Conservation (phyloP, 106 monocot genomes). For the Hemerocallis citrina region DNA sequence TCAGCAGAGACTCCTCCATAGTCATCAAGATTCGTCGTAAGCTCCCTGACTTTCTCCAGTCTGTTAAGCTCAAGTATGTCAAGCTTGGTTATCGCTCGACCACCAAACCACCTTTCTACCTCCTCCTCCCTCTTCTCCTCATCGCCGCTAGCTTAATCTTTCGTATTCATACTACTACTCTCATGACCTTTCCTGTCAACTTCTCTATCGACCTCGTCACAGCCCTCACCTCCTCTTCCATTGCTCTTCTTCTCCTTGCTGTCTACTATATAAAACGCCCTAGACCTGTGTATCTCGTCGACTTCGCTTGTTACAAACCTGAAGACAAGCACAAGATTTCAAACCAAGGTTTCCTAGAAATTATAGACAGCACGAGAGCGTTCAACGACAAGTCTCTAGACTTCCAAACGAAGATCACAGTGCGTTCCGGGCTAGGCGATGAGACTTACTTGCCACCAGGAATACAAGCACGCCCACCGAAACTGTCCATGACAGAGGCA, state of each 20-base stretch:
- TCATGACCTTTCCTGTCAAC: slow-evolving; percentile 15
- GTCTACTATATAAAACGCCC: background rate
- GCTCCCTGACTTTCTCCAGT: slow-evolving; percentile 62
- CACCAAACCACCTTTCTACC: slow-evolving; percentile 6
- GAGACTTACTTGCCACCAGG: slow-evolving; percentile 65
- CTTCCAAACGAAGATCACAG: slow-evolving; percentile 48
- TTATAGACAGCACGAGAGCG: slow-evolving; percentile 23
- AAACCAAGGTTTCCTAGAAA: slow-evolving; percentile 30
- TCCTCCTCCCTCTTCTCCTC: slow-evolving; percentile 14
- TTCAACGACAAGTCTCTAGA: slow-evolving; percentile 38
- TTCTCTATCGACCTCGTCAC: no score
- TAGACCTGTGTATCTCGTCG: slow-evolving; percentile 29
- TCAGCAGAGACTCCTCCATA: slow-evolving; percentile 45
- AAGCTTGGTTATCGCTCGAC: slow-evolving; percentile 43
- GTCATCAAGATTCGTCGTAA: slow-evolving; percentile 51
- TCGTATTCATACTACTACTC: slow-evolving; percentile 5
- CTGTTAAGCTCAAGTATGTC: slow-evolving; percentile 71
- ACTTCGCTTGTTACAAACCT: slow-evolving; percentile 53
- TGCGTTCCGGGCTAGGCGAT: slow-evolving; percentile 41
- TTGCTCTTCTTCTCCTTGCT: slow-evolving; percentile 1
- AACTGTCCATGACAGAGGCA: slow-evolving; percentile 28
- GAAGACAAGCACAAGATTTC: slow-evolving; percentile 23
- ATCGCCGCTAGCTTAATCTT: background rate
- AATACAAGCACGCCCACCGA: slow-evolving; percentile 48
- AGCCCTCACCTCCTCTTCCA: background rate